These are phyloP conservation scores for Fusarium torulosum DNA, from an alignment of 2,329 filamentous ascomycete genomes.

Conservation along the genomic window DNA sequence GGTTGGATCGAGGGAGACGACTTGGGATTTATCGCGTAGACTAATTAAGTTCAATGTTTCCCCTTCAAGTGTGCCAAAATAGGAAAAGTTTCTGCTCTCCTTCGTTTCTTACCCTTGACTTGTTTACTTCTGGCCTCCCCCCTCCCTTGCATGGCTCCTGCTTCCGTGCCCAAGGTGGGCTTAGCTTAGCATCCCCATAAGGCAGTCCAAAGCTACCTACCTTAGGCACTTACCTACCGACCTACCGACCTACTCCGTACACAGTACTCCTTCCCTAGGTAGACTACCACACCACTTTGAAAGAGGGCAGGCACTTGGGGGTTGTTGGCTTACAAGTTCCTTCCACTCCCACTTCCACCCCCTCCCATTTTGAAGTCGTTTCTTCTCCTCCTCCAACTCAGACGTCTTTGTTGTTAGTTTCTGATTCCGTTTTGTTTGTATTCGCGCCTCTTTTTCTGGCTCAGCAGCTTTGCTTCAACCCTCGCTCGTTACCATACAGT, in stretches of 20 bases:
- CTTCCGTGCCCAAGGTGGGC: constrained; percentile 29
- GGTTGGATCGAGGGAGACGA: constrained; percentile 28
- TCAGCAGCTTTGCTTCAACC: constrained; percentile 17
- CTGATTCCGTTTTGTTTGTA: constrained; percentile 16
- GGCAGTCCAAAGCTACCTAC: constrained; percentile 8
- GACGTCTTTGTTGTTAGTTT: constrained; percentile 20
- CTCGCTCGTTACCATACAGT: constrained; percentile 29
- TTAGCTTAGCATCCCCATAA: constrained; percentile 24
- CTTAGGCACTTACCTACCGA: no score
- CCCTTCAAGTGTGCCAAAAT: constrained; percentile 13
- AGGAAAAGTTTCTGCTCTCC: constrained; percentile 29
- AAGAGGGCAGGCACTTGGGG: constrained; percentile 13
- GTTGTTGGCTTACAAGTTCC: constrained; percentile 41
- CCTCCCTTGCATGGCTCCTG: constrained; percentile 37
- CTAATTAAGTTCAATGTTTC: constrained; percentile 22
- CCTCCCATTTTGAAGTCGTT: constrained; percentile 27
- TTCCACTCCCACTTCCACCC: constrained; percentile 31
- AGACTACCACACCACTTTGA: constrained; percentile 21
- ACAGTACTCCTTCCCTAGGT: constrained; percentile 7
- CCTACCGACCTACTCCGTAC: neutral
- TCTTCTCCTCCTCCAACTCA: constrained; percentile 18
- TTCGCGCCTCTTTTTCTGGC: constrained; percentile 27
- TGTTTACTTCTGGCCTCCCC: constrained; percentile 17
- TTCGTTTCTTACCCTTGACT: constrained; percentile 25
- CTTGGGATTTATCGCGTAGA: constrained; percentile 11